Percentiles rank a stretch among this genome's conserved stretches.
phyloP scores from a whole-genome alignment of 2,329 filamentous ascomycete genomes.

The Camptophora hylomeconis region DNA sequence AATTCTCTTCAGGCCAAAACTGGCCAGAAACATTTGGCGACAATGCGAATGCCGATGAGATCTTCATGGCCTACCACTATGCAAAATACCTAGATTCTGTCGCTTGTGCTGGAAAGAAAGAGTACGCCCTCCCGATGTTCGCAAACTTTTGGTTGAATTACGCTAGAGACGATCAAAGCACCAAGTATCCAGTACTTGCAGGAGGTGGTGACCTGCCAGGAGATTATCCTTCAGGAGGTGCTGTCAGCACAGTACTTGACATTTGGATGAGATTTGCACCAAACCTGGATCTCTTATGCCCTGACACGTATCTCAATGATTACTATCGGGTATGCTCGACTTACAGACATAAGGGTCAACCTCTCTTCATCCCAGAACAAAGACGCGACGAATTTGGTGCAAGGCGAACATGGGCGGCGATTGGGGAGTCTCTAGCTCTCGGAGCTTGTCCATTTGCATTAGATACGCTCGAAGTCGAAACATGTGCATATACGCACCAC shows the following conservation, averaged over 20 bases:
- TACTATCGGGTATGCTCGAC: conserved; percentile 28
- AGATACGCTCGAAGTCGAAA: conserved; percentile 29
- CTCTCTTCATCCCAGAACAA: conserved; percentile 37
- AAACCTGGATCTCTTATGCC: conserved; percentile 33
- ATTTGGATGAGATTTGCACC: conserved; percentile 33
- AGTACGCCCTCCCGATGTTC: conserved; percentile 32
- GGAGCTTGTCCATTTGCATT: conserved; percentile 29
- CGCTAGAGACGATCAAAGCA: conserved; percentile 21
- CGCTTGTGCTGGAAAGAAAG: conserved; percentile 27
- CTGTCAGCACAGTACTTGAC: conserved; percentile 29
- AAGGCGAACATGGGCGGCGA: conserved; percentile 26
- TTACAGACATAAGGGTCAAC: conserved; percentile 30
- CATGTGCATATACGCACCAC: conserved; percentile 19
- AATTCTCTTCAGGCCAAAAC: conserved; percentile 12
- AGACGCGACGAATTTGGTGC: conserved; percentile 32
- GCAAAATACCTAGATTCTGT: conserved; percentile 30
- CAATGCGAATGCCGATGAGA: conserved; percentile 26
- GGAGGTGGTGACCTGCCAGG: conserved; percentile 32
- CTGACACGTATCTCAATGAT: conserved; percentile 37
- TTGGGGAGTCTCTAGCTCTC: conserved; percentile 24
- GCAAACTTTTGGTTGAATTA: conserved; percentile 37
- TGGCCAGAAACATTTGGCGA: conserved; percentile 32
- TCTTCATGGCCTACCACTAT: conserved; percentile 38
- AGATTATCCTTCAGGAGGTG: conserved; percentile 36
- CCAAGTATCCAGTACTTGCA: conserved; percentile 24